These are phyloP conservation scores for Saturnispora zaruensis DNA, from an alignment of 805 yeast genomes.

Conservation along the genomic window DNA sequence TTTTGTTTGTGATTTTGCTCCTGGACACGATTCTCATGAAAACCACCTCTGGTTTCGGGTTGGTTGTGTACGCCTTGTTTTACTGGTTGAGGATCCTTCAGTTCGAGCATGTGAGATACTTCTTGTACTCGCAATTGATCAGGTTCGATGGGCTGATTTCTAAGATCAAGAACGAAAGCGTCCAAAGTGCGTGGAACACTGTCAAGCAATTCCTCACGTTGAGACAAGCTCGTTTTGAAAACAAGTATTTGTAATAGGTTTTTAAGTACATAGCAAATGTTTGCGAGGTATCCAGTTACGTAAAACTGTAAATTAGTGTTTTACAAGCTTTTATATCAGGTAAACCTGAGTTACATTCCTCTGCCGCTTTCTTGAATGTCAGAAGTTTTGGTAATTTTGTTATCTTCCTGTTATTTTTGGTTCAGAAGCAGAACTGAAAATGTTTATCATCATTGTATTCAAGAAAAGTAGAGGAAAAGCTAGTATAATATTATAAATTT, in stretches of 20 bases:
- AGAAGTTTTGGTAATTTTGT: constrained; percentile 55
- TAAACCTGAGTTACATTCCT: background rate
- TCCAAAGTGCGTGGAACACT: constrained; percentile 32
- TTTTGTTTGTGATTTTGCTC: constrained; percentile 43
- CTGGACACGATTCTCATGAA: constrained; percentile 55
- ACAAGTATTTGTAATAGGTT: constrained; percentile 14
- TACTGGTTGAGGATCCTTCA: constrained; percentile 67
- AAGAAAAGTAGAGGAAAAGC: constrained; percentile 2
- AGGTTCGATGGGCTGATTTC: constrained; percentile 37
- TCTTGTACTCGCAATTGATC: constrained; percentile 34
- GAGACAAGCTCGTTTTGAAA: constrained; percentile 31
- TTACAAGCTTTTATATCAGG: too few species aligned
- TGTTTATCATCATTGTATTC: constrained; percentile 52
- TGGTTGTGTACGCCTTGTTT: constrained; percentile 47
- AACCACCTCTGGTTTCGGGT: constrained; percentile 62
- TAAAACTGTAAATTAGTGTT: too few species aligned
- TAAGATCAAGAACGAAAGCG: constrained; percentile 37
- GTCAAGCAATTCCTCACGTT: constrained; percentile 34
- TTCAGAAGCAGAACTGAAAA: constrained; percentile 98
- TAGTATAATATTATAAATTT: constrained; percentile 3
- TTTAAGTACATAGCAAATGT: too few species aligned
- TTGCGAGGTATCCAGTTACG: too few species aligned
- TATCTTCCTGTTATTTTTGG: constrained; percentile 60
- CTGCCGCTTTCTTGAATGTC: constrained; percentile 18
- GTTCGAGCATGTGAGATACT: constrained; percentile 37